Evolutionary conservation across 352 stramenopile species (phyloP).

Genomic region (Phytopythium sindhum): DNA sequence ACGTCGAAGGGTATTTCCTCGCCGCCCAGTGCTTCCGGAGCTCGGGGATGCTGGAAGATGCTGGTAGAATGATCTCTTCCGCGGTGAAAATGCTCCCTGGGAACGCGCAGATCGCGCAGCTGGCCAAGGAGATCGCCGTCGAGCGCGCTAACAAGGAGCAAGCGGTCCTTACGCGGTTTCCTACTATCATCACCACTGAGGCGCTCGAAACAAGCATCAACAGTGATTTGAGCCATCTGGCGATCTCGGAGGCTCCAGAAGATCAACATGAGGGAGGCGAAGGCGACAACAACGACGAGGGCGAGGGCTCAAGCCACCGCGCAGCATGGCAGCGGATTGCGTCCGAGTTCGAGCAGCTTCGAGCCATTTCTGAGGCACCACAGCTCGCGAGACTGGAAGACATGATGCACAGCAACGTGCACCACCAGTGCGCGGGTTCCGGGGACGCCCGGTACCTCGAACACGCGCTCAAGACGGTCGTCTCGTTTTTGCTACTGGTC

Average conservation of each 20-base stretch:
- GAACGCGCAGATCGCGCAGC: slow-evolving; percentile 4
- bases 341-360: slow-evolving; percentile 19
- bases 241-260: background rate
- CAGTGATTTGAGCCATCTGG: background rate
- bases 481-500: background rate
- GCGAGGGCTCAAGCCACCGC: slow-evolving; percentile 4
- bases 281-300: slow-evolving; percentile 2
- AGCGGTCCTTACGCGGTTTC: background rate
- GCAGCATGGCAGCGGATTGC: slow-evolving; percentile 20
- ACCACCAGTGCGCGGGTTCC: slow-evolving; percentile 43
- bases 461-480: slow-evolving; percentile 20
- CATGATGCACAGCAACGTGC: slow-evolving; percentile 53
- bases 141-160: background rate
- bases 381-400: slow-evolving; percentile 36
- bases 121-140: slow-evolving; percentile 6
- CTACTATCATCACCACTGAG: background rate
- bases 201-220: background rate
- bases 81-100: background rate
- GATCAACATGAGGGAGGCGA: slow-evolving; percentile 15
- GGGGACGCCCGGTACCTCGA: slow-evolving; percentile 29
- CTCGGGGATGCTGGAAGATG: background rate
- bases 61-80: background rate
- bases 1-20: slow-evolving; percentile 7
- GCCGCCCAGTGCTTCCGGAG: slow-evolving; percentile 5
- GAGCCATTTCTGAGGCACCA: slow-evolving; percentile 21